These are phyloP conservation scores for Starmerella floris DNA, from an alignment of 805 yeast genomes.

Conservation along the genomic window DNA sequence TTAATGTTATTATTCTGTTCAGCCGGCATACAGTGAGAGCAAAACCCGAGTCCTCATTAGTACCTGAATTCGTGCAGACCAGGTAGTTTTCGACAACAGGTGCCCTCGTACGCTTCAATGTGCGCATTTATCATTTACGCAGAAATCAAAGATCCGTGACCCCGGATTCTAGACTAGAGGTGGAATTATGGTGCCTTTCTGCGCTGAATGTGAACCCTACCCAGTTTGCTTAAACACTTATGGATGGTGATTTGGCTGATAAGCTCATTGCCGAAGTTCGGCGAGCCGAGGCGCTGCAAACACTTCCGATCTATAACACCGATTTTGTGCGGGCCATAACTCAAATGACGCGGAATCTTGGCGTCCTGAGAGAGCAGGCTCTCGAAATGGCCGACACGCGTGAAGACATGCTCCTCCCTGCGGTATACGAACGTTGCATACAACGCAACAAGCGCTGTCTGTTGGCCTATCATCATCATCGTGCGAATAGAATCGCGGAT, in stretches of 20 bases:
- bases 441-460: conserved; percentile 82
- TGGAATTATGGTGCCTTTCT: too few species aligned
- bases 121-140: too few species aligned
- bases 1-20: too few species aligned
- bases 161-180: too few species aligned
- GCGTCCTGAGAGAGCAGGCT: conserved; percentile 36
- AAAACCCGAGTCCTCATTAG: too few species aligned
- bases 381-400: conserved; percentile 37
- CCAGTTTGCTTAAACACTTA: too few species aligned
- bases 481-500: conserved; percentile 56
- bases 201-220: too few species aligned
- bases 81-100: too few species aligned
- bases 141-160: too few species aligned
- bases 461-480: conserved; percentile 62
- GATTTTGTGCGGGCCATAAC: conserved; percentile 56
- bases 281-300: conserved; percentile 52
- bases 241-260: conserved; percentile 83
- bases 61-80: too few species aligned
- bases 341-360: conserved; percentile 45
- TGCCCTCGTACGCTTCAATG: too few species aligned
- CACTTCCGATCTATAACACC: conserved; percentile 56
- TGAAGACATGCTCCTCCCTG: conserved; percentile 28
- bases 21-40: too few species aligned
- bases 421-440: conserved; percentile 63
- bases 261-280: conserved; percentile 80